Conservation (phyloP, 169 alveolate species). For the Plasmodium vivax region DNA sequence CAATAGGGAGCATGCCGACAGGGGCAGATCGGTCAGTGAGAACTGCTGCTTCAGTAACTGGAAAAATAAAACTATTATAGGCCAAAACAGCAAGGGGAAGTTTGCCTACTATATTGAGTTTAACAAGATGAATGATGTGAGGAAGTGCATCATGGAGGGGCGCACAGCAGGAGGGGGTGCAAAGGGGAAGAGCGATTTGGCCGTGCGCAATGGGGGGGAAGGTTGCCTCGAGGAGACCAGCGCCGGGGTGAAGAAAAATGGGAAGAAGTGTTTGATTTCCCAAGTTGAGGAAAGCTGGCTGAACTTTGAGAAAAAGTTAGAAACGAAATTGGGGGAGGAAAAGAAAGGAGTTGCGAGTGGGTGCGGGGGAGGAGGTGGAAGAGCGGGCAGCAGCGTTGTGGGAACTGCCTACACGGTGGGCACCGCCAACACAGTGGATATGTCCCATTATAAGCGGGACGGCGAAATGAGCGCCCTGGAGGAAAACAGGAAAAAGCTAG, state of each 20-base stretch:
- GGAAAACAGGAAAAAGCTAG: constrained; percentile 50
- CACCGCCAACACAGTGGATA: neutral
- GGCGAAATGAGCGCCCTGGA: constrained; percentile 53
- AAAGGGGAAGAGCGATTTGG: neutral
- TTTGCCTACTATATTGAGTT: constrained; percentile 72
- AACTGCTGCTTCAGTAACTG: constrained; percentile 8
- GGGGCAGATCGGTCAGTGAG: constrained; percentile 56
- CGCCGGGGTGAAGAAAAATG: neutral
- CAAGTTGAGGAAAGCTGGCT: constrained; percentile 72
- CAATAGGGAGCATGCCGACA: neutral
- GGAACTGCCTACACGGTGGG: neutral
- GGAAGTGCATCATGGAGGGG: neutral
- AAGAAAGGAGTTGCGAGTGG: neutral
- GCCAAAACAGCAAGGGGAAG: constrained; percentile 40
- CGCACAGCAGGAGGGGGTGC: neutral
- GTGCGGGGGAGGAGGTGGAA: neutral
- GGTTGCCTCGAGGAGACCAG: neutral
- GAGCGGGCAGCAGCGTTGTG: neutral
- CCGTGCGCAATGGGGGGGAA: neutral
- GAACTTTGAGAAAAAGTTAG: constrained; percentile 62
- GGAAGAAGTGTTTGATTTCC: neutral
- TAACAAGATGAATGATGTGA: constrained; percentile 29
- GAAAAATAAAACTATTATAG: constrained; percentile 69
- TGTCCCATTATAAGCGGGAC: neutral
- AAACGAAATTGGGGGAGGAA: constrained; percentile 17